These are phyloP conservation scores for Aspergillus haitiensis DNA, from an alignment of 495 filamentous ascomycete genomes.

Conservation along the genomic window DNA sequence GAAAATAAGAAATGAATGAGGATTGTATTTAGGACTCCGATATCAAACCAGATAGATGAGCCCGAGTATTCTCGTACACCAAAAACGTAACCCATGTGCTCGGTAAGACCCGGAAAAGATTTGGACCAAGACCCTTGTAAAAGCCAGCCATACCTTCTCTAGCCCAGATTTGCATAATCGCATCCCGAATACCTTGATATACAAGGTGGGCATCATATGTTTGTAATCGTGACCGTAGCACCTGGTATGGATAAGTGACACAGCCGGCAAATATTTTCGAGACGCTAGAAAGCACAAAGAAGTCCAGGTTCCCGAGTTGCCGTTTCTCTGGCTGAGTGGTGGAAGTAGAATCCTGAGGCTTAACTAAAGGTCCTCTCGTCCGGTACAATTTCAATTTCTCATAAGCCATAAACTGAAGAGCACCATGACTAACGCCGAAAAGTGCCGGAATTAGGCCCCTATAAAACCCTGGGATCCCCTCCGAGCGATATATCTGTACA, in stretches of 20 bases:
- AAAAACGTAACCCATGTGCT: constrained; percentile 98
- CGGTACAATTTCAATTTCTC: constrained; percentile 75
- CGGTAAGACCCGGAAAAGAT: constrained; percentile 83
- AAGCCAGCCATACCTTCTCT: constrained; percentile 82
- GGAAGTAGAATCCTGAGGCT: constrained; percentile 1
- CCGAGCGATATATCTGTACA: constrained; percentile 58
- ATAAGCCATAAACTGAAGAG: constrained; percentile 95
- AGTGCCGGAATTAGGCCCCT: constrained; percentile 79
- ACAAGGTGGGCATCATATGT: constrained; percentile 67
- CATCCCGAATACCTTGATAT: constrained; percentile 72
- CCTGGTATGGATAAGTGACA: constrained; percentile 91
- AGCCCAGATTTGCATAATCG: constrained; percentile 67
- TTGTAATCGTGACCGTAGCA: constrained; percentile 83
- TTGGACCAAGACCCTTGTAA: constrained; percentile 89
- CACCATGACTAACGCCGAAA: constrained; percentile 91
- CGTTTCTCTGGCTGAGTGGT: constrained; percentile 9
- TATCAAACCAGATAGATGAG: constrained; percentile 28
- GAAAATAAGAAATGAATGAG: background rate
- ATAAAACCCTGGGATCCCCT: constrained; percentile 79
- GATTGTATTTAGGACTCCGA: constrained; percentile 1
- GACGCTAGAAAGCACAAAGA: constrained; percentile 71
- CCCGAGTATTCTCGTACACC: constrained; percentile 91
- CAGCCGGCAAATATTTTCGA: constrained; percentile 85
- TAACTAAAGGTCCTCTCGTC: constrained; percentile 15
- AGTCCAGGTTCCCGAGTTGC: constrained; percentile 70